phyloP scores from a whole-genome alignment of 441 rosid genomes.

The Theobroma grandiflorum region DNA sequence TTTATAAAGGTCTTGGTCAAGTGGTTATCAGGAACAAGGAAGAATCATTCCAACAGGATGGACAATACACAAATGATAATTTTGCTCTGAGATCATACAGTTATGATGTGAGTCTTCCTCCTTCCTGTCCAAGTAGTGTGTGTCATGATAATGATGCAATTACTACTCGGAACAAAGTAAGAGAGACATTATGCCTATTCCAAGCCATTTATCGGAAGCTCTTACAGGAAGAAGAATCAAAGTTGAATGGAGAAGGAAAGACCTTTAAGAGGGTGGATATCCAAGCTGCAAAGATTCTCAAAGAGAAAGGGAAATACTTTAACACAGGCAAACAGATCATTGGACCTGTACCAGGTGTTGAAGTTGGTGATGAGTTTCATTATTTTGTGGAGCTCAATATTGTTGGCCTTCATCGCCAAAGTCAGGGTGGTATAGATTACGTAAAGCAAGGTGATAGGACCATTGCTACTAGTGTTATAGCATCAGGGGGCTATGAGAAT shows the following conservation, averaged over 20 bases:
- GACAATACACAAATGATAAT: conserved; percentile 10
- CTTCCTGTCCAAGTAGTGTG: conserved; percentile 35
- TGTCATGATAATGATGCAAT: conserved; percentile 33
- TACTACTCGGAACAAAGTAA: conserved; percentile 63
- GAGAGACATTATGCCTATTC: conserved; percentile 77
- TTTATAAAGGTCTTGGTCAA: conserved; percentile 18
- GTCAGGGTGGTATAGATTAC: conserved; percentile 84
- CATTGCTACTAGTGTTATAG: conserved; percentile 77
- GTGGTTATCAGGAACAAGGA: conserved; percentile 30
- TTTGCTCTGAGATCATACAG: conserved; percentile 23
- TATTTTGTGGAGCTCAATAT: conserved; percentile 81
- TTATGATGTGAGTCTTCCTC: conserved; percentile 43
- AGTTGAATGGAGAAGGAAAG: conserved; percentile 44
- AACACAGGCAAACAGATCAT: conserved; percentile 53
- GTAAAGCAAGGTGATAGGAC: conserved; percentile 46
- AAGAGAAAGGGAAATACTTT: conserved; percentile 50
- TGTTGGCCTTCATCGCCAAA: conserved; percentile 80
- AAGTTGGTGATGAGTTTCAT: conserved; percentile 91
- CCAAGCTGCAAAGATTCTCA: conserved; percentile 64
- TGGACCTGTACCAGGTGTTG: conserved; percentile 88
- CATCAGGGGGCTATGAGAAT: conserved; percentile 87
- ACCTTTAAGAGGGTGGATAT: conserved; percentile 60
- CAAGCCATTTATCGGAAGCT: conserved; percentile 69
- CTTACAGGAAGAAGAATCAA: conserved; percentile 77
- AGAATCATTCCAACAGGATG: conserved; percentile 33